These are phyloP conservation scores for Uromyces viciae-fabae DNA, from an alignment of 1,284 basidiomycete genomes.

Conservation along the genomic window DNA sequence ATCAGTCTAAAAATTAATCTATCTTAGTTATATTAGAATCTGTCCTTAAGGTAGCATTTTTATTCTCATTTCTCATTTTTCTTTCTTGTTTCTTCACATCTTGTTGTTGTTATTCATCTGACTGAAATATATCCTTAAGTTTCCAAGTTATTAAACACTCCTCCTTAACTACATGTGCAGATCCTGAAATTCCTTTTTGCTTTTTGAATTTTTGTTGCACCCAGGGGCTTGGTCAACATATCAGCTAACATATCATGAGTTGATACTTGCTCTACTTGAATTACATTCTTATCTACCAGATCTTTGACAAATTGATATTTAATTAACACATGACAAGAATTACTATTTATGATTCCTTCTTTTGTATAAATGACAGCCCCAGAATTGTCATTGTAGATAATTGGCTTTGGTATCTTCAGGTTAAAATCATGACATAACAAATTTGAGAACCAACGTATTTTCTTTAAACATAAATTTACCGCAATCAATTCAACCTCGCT, in stretches of 20 bases:
- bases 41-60: too few relatives aligned
- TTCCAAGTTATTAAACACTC: too few relatives aligned
- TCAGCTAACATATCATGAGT: background rate
- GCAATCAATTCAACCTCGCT: background rate
- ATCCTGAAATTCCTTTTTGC: too few relatives aligned
- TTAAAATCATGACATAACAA: background rate
- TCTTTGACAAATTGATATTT: background rate
- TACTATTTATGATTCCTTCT: background rate
- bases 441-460: conserved; percentile 16
- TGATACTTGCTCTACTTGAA: background rate
- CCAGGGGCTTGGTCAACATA: background rate
- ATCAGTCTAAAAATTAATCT: too few relatives aligned
- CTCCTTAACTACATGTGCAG: too few relatives aligned
- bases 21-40: too few relatives aligned
- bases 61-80: too few relatives aligned
- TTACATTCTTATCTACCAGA: background rate
- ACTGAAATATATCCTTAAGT: too few relatives aligned
- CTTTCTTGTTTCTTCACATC: too few relatives aligned
- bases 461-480: background rate
- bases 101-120: too few relatives aligned
- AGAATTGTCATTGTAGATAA: background rate
- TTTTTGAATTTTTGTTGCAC: too few relatives aligned
- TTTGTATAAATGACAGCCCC: background rate
- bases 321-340: background rate
- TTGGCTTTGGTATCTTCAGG: background rate